Percentiles rank a stretch among this genome's conserved stretches.
These are phyloP conservation scores for Picochlorum sp. DNA, from an alignment of 139 green algal species.

Conservation along the genomic window DNA sequence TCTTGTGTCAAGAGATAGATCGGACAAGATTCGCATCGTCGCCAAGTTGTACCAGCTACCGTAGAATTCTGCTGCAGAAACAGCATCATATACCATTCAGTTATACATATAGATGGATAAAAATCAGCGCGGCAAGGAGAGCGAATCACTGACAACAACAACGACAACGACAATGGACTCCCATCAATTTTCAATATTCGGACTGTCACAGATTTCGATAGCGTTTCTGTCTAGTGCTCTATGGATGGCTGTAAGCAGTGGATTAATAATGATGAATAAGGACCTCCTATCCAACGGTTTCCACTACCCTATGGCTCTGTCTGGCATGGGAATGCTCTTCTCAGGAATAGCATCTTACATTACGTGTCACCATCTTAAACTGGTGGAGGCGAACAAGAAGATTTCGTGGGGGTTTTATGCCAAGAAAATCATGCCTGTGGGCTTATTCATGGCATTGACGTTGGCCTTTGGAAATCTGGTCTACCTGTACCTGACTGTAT, in stretches of 20 bases:
- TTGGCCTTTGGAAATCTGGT: slow-evolving; percentile 46
- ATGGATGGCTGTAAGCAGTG: slow-evolving; percentile 59
- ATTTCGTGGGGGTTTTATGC: slow-evolving; percentile 37
- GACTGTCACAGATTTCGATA: slow-evolving; percentile 3
- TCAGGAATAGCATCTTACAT: slow-evolving; percentile 42
- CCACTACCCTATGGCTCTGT: slow-evolving; percentile 64
- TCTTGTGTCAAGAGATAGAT: too few relatives aligned
- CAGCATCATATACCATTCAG: too few relatives aligned
- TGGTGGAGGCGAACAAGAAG: slow-evolving; percentile 46
- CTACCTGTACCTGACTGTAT: slow-evolving; percentile 43
- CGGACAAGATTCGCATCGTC: too few relatives aligned
- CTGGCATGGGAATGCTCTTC: slow-evolving; percentile 62
- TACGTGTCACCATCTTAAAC: slow-evolving; percentile 38
- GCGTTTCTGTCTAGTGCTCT: slow-evolving; percentile 18
- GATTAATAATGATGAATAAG: slow-evolving; percentile 76
- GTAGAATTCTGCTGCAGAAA: too few relatives aligned
- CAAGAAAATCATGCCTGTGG: slow-evolving; percentile 38
- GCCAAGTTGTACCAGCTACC: too few relatives aligned
- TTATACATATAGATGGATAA: too few relatives aligned
- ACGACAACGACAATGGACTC: neutral
- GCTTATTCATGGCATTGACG: slow-evolving; percentile 39
- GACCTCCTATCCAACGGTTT: slow-evolving; percentile 68
- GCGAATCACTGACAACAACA: neutral
- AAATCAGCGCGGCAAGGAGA: too few relatives aligned
- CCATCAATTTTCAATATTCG: slow-evolving; percentile 12